A percentile compares a stretch with the other conserved stretches of the same genome.
Conservation (phyloP, 495 filamentous ascomycete genomes). For the Chaetomium cochliodes region DNA sequence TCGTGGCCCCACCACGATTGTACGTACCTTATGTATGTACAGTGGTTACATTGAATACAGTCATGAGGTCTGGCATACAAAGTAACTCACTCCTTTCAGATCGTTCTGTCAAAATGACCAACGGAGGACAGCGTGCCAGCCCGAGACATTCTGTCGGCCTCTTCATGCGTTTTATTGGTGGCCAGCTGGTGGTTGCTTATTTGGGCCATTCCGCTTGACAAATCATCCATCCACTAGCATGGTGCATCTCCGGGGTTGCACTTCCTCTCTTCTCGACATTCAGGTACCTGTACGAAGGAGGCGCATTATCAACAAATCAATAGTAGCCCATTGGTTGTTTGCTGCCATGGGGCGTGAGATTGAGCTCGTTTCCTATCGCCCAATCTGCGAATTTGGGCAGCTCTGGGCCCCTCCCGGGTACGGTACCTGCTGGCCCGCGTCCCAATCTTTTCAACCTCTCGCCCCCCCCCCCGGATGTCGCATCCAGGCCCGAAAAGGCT, state of each 20-base stretch:
- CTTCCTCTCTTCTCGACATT: neutral
- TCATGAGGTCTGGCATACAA: too few relatives aligned
- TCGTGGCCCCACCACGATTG: too few relatives aligned
- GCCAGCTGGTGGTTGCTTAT: neutral
- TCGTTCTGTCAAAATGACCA: neutral
- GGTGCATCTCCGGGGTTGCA: neutral
- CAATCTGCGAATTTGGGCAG: neutral
- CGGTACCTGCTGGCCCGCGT: neutral
- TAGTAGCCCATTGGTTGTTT: neutral
- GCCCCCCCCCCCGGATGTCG: neutral
- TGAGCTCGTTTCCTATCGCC: neutral
- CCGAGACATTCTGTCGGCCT: neutral
- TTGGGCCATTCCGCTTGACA: neutral
- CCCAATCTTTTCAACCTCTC: neutral
- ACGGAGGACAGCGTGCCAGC: neutral
- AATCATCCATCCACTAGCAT: neutral
- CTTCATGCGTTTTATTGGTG: neutral
- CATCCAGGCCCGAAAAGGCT: conserved; percentile 4
- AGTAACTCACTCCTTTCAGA: too few relatives aligned
- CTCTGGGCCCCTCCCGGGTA: neutral
- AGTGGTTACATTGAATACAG: too few relatives aligned
- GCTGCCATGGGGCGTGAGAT: neutral
- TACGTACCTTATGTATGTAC: too few relatives aligned
- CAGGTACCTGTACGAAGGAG: neutral
- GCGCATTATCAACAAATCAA: too few relatives aligned